Percentiles rank a stretch among this genome's conserved stretches.
These are phyloP conservation scores for Backusella circina DNA, from an alignment of 192 early-diverging fungal genomes.

Conservation along the genomic window DNA sequence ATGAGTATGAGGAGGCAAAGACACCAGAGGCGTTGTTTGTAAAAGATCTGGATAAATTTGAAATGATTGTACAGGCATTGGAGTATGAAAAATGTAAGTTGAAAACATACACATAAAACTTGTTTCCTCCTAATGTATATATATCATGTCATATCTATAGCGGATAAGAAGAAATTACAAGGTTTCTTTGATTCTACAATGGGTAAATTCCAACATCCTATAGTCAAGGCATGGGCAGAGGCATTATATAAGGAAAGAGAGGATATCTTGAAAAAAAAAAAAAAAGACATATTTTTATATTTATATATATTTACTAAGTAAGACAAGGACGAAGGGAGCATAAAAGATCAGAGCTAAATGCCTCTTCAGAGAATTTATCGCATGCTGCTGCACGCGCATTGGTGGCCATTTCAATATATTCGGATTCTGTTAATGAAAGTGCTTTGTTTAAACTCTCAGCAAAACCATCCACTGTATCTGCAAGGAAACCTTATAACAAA, in stretches of 20 bases:
- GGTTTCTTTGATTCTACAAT: constrained; percentile 79
- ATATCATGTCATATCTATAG: constrained; percentile 17
- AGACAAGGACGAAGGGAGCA: constrained; percentile 26
- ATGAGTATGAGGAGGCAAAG: constrained; percentile 76
- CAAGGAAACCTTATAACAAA: constrained; percentile 55
- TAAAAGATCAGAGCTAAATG: constrained; percentile 41
- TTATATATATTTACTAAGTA: background rate
- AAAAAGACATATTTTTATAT: background rate
- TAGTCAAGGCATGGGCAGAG: constrained; percentile 79
- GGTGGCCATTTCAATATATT: constrained; percentile 45
- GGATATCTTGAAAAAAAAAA: constrained; percentile 6
- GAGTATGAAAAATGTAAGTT: constrained; percentile 82
- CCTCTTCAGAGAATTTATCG: constrained; percentile 69
- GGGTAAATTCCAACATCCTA: constrained; percentile 82
- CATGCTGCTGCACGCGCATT: constrained; percentile 60
- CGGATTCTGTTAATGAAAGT: constrained; percentile 37
- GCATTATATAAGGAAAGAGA: constrained; percentile 62
- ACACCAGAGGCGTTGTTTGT: constrained; percentile 79
- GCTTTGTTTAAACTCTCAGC: constrained; percentile 52
- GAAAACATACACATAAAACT: background rate
- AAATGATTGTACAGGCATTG: constrained; percentile 90
- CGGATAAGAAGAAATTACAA: constrained; percentile 58
- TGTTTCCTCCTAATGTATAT: background rate
- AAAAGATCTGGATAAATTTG: constrained; percentile 95
- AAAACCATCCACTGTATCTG: constrained; percentile 59